phyloP scores from a whole-genome alignment of 2,329 filamentous ascomycete genomes.

The Trichoderma sp. region DNA sequence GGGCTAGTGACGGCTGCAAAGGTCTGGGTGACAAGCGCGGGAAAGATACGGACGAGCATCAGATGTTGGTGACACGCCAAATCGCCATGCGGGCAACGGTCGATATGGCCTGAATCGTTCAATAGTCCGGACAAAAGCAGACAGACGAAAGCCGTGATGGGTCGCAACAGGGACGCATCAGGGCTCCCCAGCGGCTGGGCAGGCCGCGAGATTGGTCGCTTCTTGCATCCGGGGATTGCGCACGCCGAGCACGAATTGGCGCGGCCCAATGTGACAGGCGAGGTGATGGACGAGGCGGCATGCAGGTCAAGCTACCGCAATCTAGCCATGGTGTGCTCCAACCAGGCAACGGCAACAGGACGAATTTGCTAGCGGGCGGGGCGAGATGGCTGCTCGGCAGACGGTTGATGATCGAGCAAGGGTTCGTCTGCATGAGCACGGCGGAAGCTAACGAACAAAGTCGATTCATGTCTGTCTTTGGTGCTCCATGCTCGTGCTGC shows the following conservation, averaged over 20 bases:
- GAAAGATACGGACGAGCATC: constrained; percentile 2
- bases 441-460: constrained; percentile 6
- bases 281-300: constrained; percentile 28
- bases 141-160: background rate
- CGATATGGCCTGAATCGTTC: constrained; percentile 22
- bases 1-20: background rate
- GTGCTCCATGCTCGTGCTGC: background rate
- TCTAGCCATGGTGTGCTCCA: background rate
- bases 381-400: constrained; percentile 12
- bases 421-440: constrained; percentile 1
- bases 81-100: constrained; percentile 31
- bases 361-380: background rate
- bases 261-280: constrained; percentile 21
- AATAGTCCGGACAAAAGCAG: constrained; percentile 24
- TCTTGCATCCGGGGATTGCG: constrained; percentile 11
- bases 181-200: constrained; percentile 37
- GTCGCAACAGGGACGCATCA: background rate
- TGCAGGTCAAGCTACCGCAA: constrained; percentile 24
- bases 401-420: constrained; percentile 14
- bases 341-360: background rate
- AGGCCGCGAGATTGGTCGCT: constrained; percentile 56
- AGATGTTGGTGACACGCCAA: constrained; percentile 27
- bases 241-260: constrained; percentile 23
- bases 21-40: background rate
- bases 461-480: background rate